Conservation (phyloP, 2,329 filamentous ascomycete species). For the Whalleya microplaca region DNA sequence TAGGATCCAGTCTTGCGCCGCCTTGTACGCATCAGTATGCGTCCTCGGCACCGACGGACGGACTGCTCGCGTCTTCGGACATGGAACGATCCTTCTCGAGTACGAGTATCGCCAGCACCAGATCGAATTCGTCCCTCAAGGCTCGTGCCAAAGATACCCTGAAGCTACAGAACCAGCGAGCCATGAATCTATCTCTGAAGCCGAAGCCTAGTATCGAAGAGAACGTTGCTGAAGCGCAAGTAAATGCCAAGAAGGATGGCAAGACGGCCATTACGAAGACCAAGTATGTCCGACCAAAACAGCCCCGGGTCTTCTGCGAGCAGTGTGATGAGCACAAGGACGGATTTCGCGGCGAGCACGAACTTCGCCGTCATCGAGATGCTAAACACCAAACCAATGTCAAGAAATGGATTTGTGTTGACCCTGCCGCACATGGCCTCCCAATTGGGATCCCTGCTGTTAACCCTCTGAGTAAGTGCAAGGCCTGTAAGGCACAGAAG, state of each 20-base stretch:
- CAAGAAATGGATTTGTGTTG: conserved; percentile 62
- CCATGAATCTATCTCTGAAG: conserved; percentile 43
- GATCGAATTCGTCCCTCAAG: conserved; percentile 50
- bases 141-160: conserved; percentile 53
- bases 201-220: conserved; percentile 48
- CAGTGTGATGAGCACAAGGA: conserved; percentile 73
- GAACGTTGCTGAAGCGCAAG: conserved; percentile 28
- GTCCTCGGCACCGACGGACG: conserved; percentile 34
- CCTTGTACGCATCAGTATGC: conserved; percentile 37
- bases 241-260: conserved; percentile 42
- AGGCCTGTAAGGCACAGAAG: conserved; percentile 77
- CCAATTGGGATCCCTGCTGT: conserved; percentile 53
- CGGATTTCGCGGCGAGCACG: conserved; percentile 86
- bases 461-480: conserved; percentile 77
- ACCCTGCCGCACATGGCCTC: conserved; percentile 50
- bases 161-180: conserved; percentile 50
- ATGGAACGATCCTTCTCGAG: conserved; percentile 57
- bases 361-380: conserved; percentile 70
- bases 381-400: conserved; percentile 63
- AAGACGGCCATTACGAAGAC: conserved; percentile 50
- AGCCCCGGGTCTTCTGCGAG: conserved; percentile 71
- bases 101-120: conserved; percentile 45
- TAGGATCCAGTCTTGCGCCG: conserved; percentile 42
- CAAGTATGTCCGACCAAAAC: conserved; percentile 64
- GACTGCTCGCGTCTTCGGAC: conserved; percentile 37